Conservation (phyloP, 345 rosid species). For the Sapria himalayana region DNA sequence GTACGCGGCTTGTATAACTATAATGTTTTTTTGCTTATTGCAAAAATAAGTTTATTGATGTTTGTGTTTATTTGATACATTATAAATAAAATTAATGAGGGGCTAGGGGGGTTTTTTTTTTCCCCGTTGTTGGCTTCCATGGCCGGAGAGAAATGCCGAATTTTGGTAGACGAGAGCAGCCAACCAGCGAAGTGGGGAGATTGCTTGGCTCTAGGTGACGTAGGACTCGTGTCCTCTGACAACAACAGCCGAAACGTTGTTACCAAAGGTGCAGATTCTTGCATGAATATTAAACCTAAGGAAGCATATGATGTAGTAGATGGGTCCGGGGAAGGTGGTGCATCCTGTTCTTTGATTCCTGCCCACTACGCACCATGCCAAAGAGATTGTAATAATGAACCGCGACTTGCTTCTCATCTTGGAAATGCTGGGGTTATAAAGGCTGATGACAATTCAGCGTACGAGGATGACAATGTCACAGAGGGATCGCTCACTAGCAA, state of each 20-base stretch:
- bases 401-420: slow-evolving; percentile 8
- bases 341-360: slow-evolving; percentile 13
- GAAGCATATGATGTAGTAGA: slow-evolving; percentile 20
- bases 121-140: too few relatives aligned
- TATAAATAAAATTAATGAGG: too few relatives aligned
- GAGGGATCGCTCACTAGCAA: slow-evolving; percentile 14
- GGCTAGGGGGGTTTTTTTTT: too few relatives aligned
- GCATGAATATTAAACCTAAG: too few relatives aligned
- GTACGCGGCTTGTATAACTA: too few relatives aligned
- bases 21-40: too few relatives aligned
- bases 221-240: slow-evolving; percentile 18
- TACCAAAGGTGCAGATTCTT: slow-evolving; percentile 11
- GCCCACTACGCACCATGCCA: slow-evolving; percentile 11
- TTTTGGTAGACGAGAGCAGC: slow-evolving; percentile 37
- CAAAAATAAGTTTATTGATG: too few relatives aligned
- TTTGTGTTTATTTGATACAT: too few relatives aligned
- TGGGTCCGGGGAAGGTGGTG: slow-evolving; percentile 14
- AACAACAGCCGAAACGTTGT: slow-evolving; percentile 8
- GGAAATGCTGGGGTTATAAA: slow-evolving; percentile 8
- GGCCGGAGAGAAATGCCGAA: too few relatives aligned
- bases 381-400: slow-evolving; percentile 14
- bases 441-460: slow-evolving; percentile 7
- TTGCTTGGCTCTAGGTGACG: slow-evolving; percentile 18
- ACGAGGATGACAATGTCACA: slow-evolving; percentile 10
- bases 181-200: slow-evolving; percentile 22